phyloP scores from a whole-genome alignment of 306 rosid genomes.

The Mimosa bimucronata region DNA sequence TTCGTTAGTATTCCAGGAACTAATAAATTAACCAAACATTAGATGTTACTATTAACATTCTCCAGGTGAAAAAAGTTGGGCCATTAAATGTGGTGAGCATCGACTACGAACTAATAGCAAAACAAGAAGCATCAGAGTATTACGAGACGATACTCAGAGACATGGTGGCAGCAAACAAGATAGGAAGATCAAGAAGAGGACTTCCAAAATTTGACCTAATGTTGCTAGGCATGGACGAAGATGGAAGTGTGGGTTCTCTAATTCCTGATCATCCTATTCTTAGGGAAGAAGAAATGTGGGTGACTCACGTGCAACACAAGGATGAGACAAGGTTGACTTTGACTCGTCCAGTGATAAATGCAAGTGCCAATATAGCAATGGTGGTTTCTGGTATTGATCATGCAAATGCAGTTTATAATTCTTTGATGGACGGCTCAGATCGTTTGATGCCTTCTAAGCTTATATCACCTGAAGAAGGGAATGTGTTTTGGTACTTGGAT shows the following conservation, averaged over 20 bases:
- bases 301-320: background rate
- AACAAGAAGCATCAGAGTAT: background rate
- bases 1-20: background rate
- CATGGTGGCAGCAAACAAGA: background rate
- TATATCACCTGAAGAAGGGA: conserved; percentile 48
- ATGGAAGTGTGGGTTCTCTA: conserved; percentile 69
- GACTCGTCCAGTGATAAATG: conserved; percentile 50
- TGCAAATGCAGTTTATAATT: conserved; percentile 51
- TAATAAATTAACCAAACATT: too few species aligned
- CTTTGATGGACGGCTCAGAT: background rate
- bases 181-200: background rate
- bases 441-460: background rate
- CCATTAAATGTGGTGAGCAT: background rate
- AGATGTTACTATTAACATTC: background rate
- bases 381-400: conserved; percentile 56
- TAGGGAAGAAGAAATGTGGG: background rate
- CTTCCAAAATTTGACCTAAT: background rate
- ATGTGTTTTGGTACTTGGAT: conserved; percentile 64
- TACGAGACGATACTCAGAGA: background rate
- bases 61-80: background rate
- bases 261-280: conserved; percentile 55
- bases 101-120: background rate
- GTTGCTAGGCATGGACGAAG: conserved; percentile 72
- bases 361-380: conserved; percentile 54
- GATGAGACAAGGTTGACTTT: background rate